Percentiles rank a stretch among this genome's conserved stretches.
Evolutionary conservation across 441 rosid species (phyloP).

Genomic region (Gossypium schwendimanii): DNA sequence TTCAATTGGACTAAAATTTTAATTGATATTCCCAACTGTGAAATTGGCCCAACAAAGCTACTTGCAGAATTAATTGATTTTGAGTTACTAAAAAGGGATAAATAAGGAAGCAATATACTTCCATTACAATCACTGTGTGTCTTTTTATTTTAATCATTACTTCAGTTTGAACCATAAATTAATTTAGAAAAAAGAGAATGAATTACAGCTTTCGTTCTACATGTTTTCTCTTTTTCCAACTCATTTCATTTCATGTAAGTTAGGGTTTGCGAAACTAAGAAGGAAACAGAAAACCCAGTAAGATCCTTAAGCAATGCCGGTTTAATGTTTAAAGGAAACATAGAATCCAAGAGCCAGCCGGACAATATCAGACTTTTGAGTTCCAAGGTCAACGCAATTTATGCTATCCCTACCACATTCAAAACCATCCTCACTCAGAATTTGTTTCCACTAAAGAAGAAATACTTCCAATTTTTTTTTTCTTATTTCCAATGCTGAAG

Average conservation of each 20-base stretch:
- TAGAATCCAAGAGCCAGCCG: constrained; percentile 14
- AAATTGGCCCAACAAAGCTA: too few relatives aligned
- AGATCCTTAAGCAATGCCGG: constrained; percentile 15
- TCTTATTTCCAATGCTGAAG: neutral
- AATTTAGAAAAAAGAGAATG: too few relatives aligned
- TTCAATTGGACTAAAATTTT: too few relatives aligned
- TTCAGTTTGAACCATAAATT: too few relatives aligned
- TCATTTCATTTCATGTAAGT: neutral
- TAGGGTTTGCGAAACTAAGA: neutral
- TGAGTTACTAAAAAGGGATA: too few relatives aligned
- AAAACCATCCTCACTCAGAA: neutral
- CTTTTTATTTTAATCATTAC: too few relatives aligned
- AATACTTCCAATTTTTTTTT: neutral
- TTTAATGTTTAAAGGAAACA: neutral
- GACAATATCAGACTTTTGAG: constrained; percentile 11
- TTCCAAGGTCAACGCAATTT: constrained; percentile 20
- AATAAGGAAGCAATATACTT: too few relatives aligned
- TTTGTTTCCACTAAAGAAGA: neutral
- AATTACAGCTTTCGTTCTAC: neutral
- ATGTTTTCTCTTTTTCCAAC: neutral
- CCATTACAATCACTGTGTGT: too few relatives aligned
- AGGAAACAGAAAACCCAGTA: neutral
- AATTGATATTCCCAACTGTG: too few relatives aligned
- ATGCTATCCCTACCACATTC: neutral
- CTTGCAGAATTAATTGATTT: too few relatives aligned